These are phyloP conservation scores for Solanum gandarillasii DNA, from an alignment of 257 asterid genomes.

Conservation along the genomic window DNA sequence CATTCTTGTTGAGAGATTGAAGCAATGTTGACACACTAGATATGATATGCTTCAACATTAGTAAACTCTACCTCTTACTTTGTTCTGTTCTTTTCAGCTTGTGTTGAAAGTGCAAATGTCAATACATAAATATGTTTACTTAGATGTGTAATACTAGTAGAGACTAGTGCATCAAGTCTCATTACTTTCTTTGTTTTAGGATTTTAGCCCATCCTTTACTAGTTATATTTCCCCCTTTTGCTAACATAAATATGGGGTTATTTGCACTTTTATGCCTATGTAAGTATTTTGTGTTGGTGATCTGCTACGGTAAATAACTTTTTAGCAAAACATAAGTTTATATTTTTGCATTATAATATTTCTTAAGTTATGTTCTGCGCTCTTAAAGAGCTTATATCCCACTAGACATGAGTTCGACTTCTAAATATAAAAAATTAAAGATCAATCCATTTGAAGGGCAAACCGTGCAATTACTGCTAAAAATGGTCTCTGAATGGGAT, in stretches of 20 bases:
- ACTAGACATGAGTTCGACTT: too few relatives aligned
- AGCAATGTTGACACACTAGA: neutral
- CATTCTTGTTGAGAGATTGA: constrained; percentile 27
- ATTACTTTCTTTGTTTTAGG: neutral
- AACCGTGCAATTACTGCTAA: neutral
- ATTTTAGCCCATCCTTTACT: neutral
- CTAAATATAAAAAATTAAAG: too few relatives aligned
- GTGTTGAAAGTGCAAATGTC: neutral
- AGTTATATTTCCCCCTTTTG: neutral
- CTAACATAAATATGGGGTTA: neutral
- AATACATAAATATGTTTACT: neutral
- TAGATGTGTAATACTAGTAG: neutral
- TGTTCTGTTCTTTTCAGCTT: neutral
- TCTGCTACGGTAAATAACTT: neutral
- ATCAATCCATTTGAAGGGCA: neutral
- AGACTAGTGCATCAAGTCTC: neutral
- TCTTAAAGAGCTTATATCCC: too few relatives aligned
- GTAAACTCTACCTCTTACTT: neutral
- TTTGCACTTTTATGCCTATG: neutral
- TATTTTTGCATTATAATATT: neutral
- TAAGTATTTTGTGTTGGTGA: neutral
- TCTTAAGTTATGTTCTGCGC: too few relatives aligned
- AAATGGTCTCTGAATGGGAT: neutral
- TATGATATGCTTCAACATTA: neutral
- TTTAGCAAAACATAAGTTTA: neutral